These are phyloP conservation scores for Biscogniauxia marginata DNA, from an alignment of 2,329 filamentous ascomycete genomes.

Conservation along the genomic window DNA sequence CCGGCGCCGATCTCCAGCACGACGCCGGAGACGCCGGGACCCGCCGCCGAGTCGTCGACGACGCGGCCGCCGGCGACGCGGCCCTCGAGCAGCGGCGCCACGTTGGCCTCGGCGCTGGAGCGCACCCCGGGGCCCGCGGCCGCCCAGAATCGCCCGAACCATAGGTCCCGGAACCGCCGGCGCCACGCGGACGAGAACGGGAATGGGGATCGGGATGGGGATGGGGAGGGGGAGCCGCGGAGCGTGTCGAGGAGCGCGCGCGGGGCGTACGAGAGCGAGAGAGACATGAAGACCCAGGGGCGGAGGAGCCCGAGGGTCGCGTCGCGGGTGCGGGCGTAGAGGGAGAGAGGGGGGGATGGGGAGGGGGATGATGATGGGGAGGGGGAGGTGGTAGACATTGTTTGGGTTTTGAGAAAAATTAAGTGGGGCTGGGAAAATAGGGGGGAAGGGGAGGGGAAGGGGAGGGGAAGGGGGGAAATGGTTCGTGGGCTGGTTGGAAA, in stretches of 20 bases:
- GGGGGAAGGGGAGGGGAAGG: too few species aligned
- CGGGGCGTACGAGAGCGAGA: slow-evolving; percentile 50
- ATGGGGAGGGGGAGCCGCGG: slow-evolving; percentile 33
- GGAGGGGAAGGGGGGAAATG: too few species aligned
- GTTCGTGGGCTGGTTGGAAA: too few species aligned
- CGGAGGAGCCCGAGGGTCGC: slow-evolving; percentile 37
- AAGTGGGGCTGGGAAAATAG: too few species aligned
- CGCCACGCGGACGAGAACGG: slow-evolving; percentile 42
- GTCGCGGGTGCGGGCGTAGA: slow-evolving; percentile 19
- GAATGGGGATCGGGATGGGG: slow-evolving; percentile 28
- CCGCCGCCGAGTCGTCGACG: slow-evolving; percentile 31
- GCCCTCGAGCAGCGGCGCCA: slow-evolving; percentile 56
- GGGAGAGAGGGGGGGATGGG: not conserved
- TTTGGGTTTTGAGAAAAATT: too few species aligned
- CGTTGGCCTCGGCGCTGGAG: slow-evolving; percentile 37
- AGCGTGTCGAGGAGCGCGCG: slow-evolving; percentile 39
- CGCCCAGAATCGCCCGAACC: slow-evolving; percentile 64
- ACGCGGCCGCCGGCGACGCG: slow-evolving; percentile 39
- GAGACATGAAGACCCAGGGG: slow-evolving; percentile 54
- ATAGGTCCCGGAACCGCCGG: slow-evolving; percentile 43
- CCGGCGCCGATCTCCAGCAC: slow-evolving; percentile 64
- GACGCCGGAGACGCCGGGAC: slow-evolving; percentile 45
- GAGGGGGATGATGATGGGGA: not conserved
- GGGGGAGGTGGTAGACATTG: not conserved
- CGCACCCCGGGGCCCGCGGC: slow-evolving; percentile 51